Conservation (phyloP, 2,329 filamentous ascomycete genomes). For the Clonostachys solani region DNA sequence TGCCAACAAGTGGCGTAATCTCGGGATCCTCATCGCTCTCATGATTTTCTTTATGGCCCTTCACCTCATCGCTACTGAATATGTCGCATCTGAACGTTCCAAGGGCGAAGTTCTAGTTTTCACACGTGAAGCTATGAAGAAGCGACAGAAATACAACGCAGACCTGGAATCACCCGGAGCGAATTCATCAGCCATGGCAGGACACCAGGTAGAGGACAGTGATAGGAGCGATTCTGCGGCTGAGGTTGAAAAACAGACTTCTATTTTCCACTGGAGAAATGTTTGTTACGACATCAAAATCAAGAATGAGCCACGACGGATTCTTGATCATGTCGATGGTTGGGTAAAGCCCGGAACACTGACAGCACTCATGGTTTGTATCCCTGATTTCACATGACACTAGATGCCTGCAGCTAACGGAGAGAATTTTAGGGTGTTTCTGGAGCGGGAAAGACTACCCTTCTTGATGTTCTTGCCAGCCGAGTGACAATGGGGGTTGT, state of each 20-base stretch:
- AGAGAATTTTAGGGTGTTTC: constrained; percentile 45
- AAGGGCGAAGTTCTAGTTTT: constrained; percentile 61
- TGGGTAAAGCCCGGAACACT: constrained; percentile 73
- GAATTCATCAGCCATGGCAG: too few relatives aligned
- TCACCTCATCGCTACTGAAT: constrained; percentile 47
- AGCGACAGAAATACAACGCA: too few relatives aligned
- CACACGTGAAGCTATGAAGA: constrained; percentile 10
- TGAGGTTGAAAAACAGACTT: constrained; percentile 34
- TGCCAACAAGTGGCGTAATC: constrained; percentile 49
- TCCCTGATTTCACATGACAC: too few relatives aligned
- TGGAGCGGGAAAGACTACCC: constrained; percentile 82
- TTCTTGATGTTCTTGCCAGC: constrained; percentile 77
- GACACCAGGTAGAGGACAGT: too few relatives aligned
- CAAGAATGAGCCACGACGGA: constrained; percentile 57
- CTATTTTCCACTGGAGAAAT: constrained; percentile 65
- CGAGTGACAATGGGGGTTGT: constrained; percentile 83
- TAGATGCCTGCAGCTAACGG: too few relatives aligned
- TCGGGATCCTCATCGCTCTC: constrained; percentile 52
- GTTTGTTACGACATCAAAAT: constrained; percentile 74
- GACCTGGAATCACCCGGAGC: too few relatives aligned
- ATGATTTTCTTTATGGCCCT: constrained; percentile 38
- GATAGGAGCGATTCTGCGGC: constrained; percentile 43
- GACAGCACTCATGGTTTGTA: constrained; percentile 60
- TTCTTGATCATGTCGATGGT: constrained; percentile 68
- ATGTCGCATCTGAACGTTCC: constrained; percentile 41